Base-by-base conservation (phyloP, 148 eudicot species). In the Cornus controversa region DNA sequence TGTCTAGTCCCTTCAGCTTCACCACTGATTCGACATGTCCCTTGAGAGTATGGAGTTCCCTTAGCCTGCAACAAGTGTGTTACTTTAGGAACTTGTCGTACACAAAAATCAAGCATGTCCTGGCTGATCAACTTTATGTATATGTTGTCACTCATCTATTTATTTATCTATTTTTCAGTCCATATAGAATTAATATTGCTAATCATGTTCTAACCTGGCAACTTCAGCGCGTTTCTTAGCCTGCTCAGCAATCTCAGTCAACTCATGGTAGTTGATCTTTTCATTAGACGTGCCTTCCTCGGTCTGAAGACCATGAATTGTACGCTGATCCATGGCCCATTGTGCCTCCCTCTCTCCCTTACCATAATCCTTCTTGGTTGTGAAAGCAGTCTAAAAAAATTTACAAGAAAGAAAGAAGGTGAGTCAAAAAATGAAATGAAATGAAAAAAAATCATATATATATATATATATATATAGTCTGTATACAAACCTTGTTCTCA, bases 11-110 rank as follows among this genome's bases (percentile, higher is more conserved):
- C 87, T 91, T 91, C 62, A 80, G 86, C 86, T 87, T 86, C 50
- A 89, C 90, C 54, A 91, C 88, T 18, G 92, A 87, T 70, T 91
- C 94, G 42, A 91, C 92, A 45, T 83, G 92, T 15, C 92, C 88
- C 81, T 89, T 89, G 14, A 91, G 86, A 25, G 91, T 89, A 79
- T 89, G 89, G 24, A 90, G 79, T 86, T 91, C 94, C 87, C 88
- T 86, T 29, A 88, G 70, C 94, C 88, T 89, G 84, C 77, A 47
- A 73, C 20, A 50, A 50, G 57, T 50, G 57, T 50, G 57, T 11
- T 2, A 50, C 20, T 50, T 16, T 14, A 50, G 18, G 57, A 50
- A 11, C 18, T 15, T 50, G 2, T 15, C 14, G 2, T 50, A 50
- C 57, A 50, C 1, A 4, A 50, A 50, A 50, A 50, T 50, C 20